Percentiles rank a stretch among this genome's conserved stretches.
These are phyloP conservation scores for Arxiozyma telluris DNA, from an alignment of 1,139 yeast genomes.

Conservation along the genomic window DNA sequence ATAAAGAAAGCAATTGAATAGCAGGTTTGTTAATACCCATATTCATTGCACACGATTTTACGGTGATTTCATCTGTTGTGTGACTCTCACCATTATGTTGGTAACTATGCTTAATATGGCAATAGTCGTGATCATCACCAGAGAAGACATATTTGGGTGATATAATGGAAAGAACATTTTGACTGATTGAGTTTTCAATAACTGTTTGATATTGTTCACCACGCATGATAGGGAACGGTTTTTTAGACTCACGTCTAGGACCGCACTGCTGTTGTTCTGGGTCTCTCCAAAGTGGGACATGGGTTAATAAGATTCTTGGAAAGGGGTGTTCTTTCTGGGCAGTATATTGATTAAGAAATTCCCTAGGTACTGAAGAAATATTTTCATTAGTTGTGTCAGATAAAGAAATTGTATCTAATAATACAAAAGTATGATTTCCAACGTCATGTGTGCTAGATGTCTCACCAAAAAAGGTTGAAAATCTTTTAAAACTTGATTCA, in stretches of 20 bases:
- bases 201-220: slow-evolving; percentile 81
- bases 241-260: slow-evolving; percentile 52
- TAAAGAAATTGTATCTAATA: slow-evolving; percentile 74
- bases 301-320: slow-evolving; percentile 68
- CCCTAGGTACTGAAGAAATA: slow-evolving; percentile 37
- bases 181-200: slow-evolving; percentile 48
- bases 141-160: slow-evolving; percentile 67
- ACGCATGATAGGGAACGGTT: slow-evolving; percentile 52
- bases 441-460: slow-evolving; percentile 46
- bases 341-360: slow-evolving; percentile 26
- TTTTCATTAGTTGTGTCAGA: slow-evolving; percentile 41
- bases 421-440: slow-evolving; percentile 71
- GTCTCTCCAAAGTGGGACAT: slow-evolving; percentile 67
- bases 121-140: slow-evolving; percentile 96
- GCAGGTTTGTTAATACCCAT: slow-evolving; percentile 84
- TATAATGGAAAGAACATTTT: slow-evolving; percentile 45
- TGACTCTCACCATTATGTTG: slow-evolving; percentile 27
- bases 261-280: slow-evolving; percentile 54
- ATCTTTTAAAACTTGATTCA: slow-evolving; percentile 49
- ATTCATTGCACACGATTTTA: slow-evolving; percentile 86
- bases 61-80: slow-evolving; percentile 66
- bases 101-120: slow-evolving; percentile 61
- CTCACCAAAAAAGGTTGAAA: slow-evolving; percentile 64
- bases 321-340: slow-evolving; percentile 26
- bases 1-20: slow-evolving; percentile 65